Conservation (phyloP, 805 yeast species). For the Myxozyma mucilagina region DNA sequence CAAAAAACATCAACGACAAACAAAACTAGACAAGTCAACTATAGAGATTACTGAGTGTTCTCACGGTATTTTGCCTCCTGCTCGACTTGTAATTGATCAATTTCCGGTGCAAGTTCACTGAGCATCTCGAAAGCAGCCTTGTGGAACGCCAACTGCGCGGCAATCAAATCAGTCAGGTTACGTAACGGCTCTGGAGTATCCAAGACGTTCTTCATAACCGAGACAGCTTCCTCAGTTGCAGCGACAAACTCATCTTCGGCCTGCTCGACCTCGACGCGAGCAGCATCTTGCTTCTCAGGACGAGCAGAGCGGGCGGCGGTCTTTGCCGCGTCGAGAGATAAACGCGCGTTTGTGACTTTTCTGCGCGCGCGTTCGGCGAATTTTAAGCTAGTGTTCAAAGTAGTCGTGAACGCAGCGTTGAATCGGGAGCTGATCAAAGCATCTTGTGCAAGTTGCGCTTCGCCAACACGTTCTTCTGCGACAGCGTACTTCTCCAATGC, state of each 20-base stretch:
- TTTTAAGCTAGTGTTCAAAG: conserved; percentile 59
- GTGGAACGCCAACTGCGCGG: conserved; percentile 80
- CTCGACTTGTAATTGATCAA: conserved; percentile 61
- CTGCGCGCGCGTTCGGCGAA: conserved; percentile 69
- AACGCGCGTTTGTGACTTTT: conserved; percentile 73
- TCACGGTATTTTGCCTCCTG: conserved; percentile 42
- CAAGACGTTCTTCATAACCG: conserved; percentile 77
- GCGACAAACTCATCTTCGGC: conserved; percentile 89
- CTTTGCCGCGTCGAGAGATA: conserved; percentile 79
- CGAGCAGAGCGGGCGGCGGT: conserved; percentile 50
- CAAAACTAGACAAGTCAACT: background rate
- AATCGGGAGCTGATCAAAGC: conserved; percentile 66
- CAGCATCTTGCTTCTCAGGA: conserved; percentile 70
- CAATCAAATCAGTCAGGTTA: conserved; percentile 65
- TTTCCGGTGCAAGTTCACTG: conserved; percentile 61
- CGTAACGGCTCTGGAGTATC: conserved; percentile 67
- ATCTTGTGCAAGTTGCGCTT: conserved; percentile 81
- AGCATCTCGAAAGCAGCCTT: conserved; percentile 70
- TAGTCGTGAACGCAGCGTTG: conserved; percentile 63
- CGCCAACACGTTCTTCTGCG: conserved; percentile 73
- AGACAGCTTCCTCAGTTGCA: conserved; percentile 83
- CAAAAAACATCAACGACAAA: background rate
- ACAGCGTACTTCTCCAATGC: conserved; percentile 68
- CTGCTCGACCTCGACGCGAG: conserved; percentile 74
- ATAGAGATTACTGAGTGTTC: conserved; percentile 9